Evolutionary conservation across 345 rosid genomes (phyloP).

Genomic region (Gossypium sturtianum): DNA sequence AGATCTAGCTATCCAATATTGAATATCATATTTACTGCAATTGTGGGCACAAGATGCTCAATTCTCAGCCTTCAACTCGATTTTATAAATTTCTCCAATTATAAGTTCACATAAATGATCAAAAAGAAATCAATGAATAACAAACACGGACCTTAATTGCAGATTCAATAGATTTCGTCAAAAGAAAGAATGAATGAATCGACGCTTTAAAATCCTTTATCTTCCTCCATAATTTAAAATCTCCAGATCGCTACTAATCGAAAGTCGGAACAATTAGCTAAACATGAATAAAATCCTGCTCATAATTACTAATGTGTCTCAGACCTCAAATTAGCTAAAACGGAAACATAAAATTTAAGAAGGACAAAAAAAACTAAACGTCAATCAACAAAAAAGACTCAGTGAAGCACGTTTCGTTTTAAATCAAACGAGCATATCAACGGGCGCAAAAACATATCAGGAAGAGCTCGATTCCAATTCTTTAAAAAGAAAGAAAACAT

Average conservation of each 20-base stretch:
- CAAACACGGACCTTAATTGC: neutral
- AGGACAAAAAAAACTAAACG: neutral
- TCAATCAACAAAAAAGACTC: neutral
- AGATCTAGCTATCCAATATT: neutral
- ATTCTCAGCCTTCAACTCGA: neutral
- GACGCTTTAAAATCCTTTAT: neutral
- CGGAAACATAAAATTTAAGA: neutral
- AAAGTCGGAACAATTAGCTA: neutral
- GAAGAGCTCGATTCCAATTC: neutral
- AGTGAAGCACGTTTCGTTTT: neutral
- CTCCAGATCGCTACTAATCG: neutral
- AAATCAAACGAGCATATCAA: neutral
- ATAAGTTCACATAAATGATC: neutral
- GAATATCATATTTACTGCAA: neutral
- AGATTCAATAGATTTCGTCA: conserved; percentile 3
- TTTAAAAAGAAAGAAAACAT: neutral
- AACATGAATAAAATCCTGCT: neutral
- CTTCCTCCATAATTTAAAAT: neutral
- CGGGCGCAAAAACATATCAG: neutral
- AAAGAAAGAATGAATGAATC: neutral
- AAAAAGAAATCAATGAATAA: neutral
- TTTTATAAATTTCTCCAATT: neutral
- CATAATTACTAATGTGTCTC: neutral
- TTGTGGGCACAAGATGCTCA: neutral
- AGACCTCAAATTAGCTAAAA: neutral